These are phyloP conservation scores for Monilinia fructigena DNA, from an alignment of 2,329 filamentous ascomycete genomes.

Conservation along the genomic window DNA sequence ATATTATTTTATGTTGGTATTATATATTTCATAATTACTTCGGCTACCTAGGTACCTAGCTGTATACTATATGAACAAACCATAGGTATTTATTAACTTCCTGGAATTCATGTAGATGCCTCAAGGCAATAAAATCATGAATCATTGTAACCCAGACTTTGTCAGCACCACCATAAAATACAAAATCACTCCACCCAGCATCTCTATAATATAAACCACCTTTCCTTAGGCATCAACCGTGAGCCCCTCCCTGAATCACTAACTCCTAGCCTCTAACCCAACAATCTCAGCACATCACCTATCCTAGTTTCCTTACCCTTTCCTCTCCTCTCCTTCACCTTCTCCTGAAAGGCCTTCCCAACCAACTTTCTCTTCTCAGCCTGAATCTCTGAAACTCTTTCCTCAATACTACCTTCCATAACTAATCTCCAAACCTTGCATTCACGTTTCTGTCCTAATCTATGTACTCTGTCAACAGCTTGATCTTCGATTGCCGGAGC, in stretches of 20 bases:
- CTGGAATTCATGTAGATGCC: background rate
- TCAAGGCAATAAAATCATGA: background rate
- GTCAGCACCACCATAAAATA: background rate
- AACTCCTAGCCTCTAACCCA: slow-evolving; percentile 17
- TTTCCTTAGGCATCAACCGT: background rate
- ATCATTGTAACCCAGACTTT: background rate
- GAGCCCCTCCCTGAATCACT: too few relatives aligned
- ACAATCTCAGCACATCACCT: slow-evolving; percentile 53
- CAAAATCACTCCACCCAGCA: background rate
- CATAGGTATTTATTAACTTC: background rate
- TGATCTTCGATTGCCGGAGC: slow-evolving; percentile 91
- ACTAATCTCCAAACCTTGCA: slow-evolving; percentile 80
- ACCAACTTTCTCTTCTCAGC: slow-evolving; percentile 76
- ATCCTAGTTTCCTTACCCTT: slow-evolving; percentile 55
- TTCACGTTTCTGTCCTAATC: slow-evolving; percentile 75
- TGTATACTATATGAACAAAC: background rate
- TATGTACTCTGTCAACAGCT: slow-evolving; percentile 83
- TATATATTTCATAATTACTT: background rate
- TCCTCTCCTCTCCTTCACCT: slow-evolving; percentile 50
- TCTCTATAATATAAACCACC: background rate
- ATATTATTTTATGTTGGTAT: too few relatives aligned
- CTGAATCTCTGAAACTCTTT: slow-evolving; percentile 76
- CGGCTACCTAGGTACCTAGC: too few relatives aligned
- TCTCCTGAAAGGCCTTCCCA: slow-evolving; percentile 76
- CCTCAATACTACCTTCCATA: slow-evolving; percentile 78